These are phyloP conservation scores for Colletotrichum orchidophilum DNA, from an alignment of 2,329 filamentous ascomycete genomes.

Conservation along the genomic window DNA sequence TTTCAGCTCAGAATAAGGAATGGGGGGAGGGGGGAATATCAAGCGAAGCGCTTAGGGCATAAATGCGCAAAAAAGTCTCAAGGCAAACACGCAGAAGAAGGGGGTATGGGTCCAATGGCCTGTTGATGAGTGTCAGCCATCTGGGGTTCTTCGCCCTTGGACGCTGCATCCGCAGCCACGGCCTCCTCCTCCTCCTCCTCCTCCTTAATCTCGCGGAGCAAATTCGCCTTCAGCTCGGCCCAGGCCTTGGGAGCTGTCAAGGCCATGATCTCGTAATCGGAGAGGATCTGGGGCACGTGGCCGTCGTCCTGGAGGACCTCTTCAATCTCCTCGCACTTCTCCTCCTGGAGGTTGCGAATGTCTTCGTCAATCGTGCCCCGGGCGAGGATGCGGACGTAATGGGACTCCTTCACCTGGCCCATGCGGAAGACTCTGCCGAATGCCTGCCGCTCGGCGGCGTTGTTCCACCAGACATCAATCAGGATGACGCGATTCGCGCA, in stretches of 20 bases:
- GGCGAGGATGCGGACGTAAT: constrained; percentile 67
- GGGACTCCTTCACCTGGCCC: constrained; percentile 69
- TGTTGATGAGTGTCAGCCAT: too few species aligned
- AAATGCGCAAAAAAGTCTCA: too few species aligned
- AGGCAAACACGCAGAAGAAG: too few species aligned
- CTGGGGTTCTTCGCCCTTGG: too few species aligned
- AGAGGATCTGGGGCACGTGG: constrained; percentile 7
- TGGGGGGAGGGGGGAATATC: too few species aligned
- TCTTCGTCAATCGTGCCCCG: constrained; percentile 66
- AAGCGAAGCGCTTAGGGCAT: too few species aligned
- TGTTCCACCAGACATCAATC: constrained; percentile 71
- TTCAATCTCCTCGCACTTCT: constrained; percentile 60
- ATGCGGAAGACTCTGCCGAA: constrained; percentile 69
- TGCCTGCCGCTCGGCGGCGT: constrained; percentile 68
- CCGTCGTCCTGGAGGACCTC: constrained; percentile 43
- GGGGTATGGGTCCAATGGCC: too few species aligned
- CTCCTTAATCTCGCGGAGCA: not conserved
- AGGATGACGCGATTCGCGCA: constrained; percentile 63
- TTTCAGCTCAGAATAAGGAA: too few species aligned
- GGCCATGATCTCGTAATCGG: not conserved
- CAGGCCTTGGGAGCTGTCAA: not conserved
- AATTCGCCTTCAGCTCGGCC: not conserved
- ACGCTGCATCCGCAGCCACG: not conserved
- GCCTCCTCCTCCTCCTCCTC: not conserved
- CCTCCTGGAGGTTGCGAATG: constrained; percentile 63